A percentile compares a stretch with the other conserved stretches of the same genome.
phyloP scores from a whole-genome alignment of 352 stramenopile species.

The Phytophthora citricola region DNA sequence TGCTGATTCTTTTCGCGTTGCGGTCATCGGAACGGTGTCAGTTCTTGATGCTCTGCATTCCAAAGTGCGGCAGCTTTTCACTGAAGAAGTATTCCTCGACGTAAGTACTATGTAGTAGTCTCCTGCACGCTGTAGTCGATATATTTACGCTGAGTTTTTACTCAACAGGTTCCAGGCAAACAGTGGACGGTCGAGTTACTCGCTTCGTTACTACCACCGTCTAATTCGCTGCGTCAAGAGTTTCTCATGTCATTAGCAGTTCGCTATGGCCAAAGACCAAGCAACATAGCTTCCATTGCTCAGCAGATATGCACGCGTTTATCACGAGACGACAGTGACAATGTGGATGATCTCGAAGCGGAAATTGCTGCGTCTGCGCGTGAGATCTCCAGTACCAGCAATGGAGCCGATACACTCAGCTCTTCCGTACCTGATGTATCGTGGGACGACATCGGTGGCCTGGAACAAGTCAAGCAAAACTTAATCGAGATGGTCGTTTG shows the following conservation, averaged over 20 bases:
- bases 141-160: background rate
- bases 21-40: conserved; percentile 72
- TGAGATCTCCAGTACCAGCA: conserved; percentile 48
- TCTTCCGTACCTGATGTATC: conserved; percentile 66
- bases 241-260: conserved; percentile 67
- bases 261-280: conserved; percentile 81
- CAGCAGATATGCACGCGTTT: conserved; percentile 43
- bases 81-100: conserved; percentile 75
- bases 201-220: conserved; percentile 44
- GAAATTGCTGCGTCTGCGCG: conserved; percentile 57
- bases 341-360: conserved; percentile 33
- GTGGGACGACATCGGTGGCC: conserved; percentile 81
- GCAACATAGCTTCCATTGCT: conserved; percentile 68
- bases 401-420: conserved; percentile 41
- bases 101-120: conserved; percentile 35
- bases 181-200: conserved; percentile 62
- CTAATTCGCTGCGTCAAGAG: conserved; percentile 43
- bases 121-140: background rate
- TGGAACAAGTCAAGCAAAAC: conserved; percentile 74
- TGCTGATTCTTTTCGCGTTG: conserved; percentile 40
- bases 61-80: conserved; percentile 79
- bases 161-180: conserved; percentile 60
- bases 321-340: conserved; percentile 15
- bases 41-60: conserved; percentile 57
- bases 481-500: conserved; percentile 89